Evolutionary conservation across 257 asterid genomes (phyloP).

Genomic region (Rehmannia glutinosa): DNA sequence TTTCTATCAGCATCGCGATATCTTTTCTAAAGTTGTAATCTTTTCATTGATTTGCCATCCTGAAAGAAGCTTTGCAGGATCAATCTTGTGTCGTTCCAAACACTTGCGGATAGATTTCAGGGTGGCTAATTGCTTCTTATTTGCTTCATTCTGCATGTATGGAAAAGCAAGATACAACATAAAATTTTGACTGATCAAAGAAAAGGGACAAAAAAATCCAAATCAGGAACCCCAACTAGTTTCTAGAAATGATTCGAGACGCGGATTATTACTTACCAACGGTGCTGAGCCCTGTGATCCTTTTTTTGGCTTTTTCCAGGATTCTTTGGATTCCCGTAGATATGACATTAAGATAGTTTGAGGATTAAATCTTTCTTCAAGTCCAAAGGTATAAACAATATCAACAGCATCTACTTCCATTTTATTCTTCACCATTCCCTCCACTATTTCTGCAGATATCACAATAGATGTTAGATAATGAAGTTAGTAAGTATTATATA

Average conservation of each 20-base stretch:
- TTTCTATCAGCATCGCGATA: slow-evolving; percentile 28
- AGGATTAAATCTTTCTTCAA: slow-evolving; percentile 54
- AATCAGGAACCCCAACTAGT: not conserved
- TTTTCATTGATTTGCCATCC: slow-evolving; percentile 72
- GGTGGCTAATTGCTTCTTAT: slow-evolving; percentile 49
- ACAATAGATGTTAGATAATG: slow-evolving; percentile 14
- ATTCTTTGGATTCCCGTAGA: slow-evolving; percentile 53
- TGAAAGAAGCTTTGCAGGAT: slow-evolving; percentile 52
- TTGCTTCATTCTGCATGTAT: slow-evolving; percentile 56
- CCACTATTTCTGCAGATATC: slow-evolving; percentile 54
- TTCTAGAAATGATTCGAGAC: not conserved
- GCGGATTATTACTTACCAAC: slow-evolving; percentile 31
- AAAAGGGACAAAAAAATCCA: not conserved
- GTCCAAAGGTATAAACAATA: slow-evolving; percentile 54
- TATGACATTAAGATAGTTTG: slow-evolving; percentile 49
- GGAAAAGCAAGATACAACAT: slow-evolving; percentile 6
- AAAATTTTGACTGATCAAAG: not conserved
- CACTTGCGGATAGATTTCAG: slow-evolving; percentile 54
- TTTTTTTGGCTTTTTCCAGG: slow-evolving; percentile 40
- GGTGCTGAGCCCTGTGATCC: slow-evolving; percentile 37
- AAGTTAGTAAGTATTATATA: not conserved
- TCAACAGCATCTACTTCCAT: slow-evolving; percentile 80
- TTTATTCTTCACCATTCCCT: slow-evolving; percentile 48
- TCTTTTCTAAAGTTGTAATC: slow-evolving; percentile 54
- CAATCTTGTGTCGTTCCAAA: slow-evolving; percentile 56